phyloP scores from a whole-genome alignment of 805 yeast genomes.

The Candida morakotiae region DNA sequence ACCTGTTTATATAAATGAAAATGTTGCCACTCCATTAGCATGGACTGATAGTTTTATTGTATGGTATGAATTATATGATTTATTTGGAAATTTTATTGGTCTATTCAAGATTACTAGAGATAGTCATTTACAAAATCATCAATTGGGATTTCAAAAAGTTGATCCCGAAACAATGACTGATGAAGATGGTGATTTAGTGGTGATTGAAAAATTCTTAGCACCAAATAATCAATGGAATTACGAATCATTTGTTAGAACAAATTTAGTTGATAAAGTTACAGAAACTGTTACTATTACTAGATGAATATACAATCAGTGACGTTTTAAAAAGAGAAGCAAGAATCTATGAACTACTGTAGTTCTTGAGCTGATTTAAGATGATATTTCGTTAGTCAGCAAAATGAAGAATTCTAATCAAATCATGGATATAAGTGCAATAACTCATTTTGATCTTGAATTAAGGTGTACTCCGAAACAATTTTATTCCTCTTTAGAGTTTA shows the following conservation, averaged over 20 bases:
- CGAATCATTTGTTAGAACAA: constrained; percentile 13
- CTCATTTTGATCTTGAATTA: too few species aligned
- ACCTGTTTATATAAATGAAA: constrained; percentile 14
- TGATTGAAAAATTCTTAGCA: constrained; percentile 18
- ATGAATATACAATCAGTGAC: neutral
- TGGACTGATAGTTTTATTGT: constrained; percentile 30
- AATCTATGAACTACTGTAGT: too few species aligned
- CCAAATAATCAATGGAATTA: constrained; percentile 25
- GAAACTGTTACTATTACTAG: constrained; percentile 9
- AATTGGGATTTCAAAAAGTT: constrained; percentile 17
- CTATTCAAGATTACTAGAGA: constrained; percentile 22
- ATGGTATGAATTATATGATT: constrained; percentile 37
- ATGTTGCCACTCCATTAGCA: constrained; percentile 9
- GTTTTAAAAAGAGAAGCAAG: neutral
- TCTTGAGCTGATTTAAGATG: too few species aligned
- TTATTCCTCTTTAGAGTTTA: too few species aligned
- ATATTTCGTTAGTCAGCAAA: too few species aligned
- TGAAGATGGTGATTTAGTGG: constrained; percentile 24
- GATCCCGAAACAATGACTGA: constrained; percentile 30
- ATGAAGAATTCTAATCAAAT: too few species aligned
- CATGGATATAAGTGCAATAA: too few species aligned
- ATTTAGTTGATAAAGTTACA: neutral
- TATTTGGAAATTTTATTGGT: constrained; percentile 24
- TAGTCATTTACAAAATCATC: constrained; percentile 13
- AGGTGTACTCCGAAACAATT: too few species aligned